Base-by-base conservation (phyloP, 2,329 filamentous ascomycete species). In the Alternaria arborescens region DNA sequence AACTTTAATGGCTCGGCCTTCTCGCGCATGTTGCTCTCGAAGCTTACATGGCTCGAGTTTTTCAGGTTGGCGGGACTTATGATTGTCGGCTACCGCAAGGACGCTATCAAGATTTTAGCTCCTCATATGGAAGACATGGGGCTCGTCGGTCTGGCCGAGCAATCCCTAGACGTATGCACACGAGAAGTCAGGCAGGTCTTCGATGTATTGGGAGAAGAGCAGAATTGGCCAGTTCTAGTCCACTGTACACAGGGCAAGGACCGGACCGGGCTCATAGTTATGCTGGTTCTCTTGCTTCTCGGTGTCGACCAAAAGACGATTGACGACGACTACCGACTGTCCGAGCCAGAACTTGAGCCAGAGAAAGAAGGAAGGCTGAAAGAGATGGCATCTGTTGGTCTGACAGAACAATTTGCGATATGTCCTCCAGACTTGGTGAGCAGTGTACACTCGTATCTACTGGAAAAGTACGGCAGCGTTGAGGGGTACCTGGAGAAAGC, bases 181-280 rank as follows among this genome's bases (percentile, higher is more conserved):
- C 75, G 79, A 1, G 89, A 92, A 71, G 84, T 93, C 18, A 83
- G 82, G 51, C 51, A 82, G 70, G 79, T 85, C 28, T 84, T 89
- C 38, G 78, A 80, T 8, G 76, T 86, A 7, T 77, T 87, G 24
- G 78, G 83, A 10, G 75, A 83, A 1, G 74, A 81, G 3, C 68
- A 76, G 0, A 83, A 82, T 16, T 87, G 88, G 64, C 92, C 93
- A 0, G 78, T 89, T 1, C 74, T 97, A 8, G 80, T 95, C 3
- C 92, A 97, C 77, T 97, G 93, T 77, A 95, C 93, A 0, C 92
- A 96, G 71, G 93, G 93, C 59, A 97, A 97, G 75, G 93, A 97
- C 73, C 86, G 93, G 2, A 93, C 88, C 1, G 93, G 93, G 0
- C 81, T 97, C 12, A 82, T 91, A 11, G 82, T 92, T 5, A 81